Evolutionary conservation across 2,329 filamentous ascomycete genomes (phyloP).

Genomic region (Pseudocercospora vitis): DNA sequence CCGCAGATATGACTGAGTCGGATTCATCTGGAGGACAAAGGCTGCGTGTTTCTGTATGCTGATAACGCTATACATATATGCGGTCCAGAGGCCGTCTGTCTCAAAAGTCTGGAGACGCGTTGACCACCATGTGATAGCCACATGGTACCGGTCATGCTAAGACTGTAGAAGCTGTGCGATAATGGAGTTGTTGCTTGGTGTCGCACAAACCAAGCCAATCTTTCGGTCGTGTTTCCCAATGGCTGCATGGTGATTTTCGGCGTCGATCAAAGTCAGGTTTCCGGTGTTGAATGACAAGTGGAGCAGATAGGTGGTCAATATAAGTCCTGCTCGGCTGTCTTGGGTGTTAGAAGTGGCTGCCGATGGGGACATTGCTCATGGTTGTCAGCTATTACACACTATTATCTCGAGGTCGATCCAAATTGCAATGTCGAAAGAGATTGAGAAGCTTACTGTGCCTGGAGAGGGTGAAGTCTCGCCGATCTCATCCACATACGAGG

Average conservation of each 20-base stretch:
- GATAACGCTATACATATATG: too few species aligned
- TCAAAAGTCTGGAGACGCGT: too few species aligned
- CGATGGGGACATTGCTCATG: background rate
- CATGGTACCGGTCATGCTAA: background rate
- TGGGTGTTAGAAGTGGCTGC: background rate
- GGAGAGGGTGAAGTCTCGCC: background rate
- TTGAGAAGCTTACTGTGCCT: background rate
- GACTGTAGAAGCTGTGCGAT: background rate
- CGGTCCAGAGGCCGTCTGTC: too few species aligned
- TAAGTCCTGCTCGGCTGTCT: background rate
- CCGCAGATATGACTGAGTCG: too few species aligned
- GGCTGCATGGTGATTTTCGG: slow-evolving; percentile 1
- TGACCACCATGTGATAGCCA: slow-evolving; percentile 6
- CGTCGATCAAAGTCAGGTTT: background rate
- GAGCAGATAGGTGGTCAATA: background rate
- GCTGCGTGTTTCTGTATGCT: too few species aligned
- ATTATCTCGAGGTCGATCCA: too few species aligned
- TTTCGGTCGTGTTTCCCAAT: slow-evolving; percentile 9
- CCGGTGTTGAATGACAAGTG: background rate
- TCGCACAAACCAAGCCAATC: background rate
- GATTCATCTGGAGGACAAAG: too few species aligned
- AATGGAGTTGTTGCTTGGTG: slow-evolving; percentile 3
- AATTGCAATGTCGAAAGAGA: slow-evolving; percentile 3
- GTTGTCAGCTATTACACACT: too few species aligned
- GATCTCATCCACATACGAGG: background rate